Base-by-base conservation (phyloP, 2,329 filamentous ascomycete species). In the Ophiostoma sp. region DNA sequence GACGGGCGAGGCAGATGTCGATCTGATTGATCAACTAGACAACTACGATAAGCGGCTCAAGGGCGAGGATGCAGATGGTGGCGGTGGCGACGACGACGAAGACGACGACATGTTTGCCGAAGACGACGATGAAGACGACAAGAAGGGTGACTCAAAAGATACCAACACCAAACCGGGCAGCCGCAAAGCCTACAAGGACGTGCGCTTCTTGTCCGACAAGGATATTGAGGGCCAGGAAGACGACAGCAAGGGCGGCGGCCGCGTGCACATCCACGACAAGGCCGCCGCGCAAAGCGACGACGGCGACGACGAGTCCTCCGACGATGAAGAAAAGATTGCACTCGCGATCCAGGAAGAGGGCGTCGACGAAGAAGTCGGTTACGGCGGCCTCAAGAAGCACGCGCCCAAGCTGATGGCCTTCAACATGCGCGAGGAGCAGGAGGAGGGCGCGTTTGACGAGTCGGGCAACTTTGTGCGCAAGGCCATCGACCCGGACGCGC, bases 331-430 rank as follows among this genome's bases (percentile, higher is more conserved):
- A n/a, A 89, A 90, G 31, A 86, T 87, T n/a, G 89, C 92, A 67
- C 86, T 91, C 73, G 93, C 92, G 36, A 88, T 88, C 67, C 80
- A 92, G 44, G 92, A 92, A 73, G 88, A 91, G 72, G 91, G 88
- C 23, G 77, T 97, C 20, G 95, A 97, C 74, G 90, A 94, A 69
- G 95, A 99, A 78, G 84, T 99, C 6, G 95, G 95, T 1, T 90
- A 92, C 1, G 95, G 95, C 17, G 91, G 91, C 1, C 90, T 96
- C 75, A 98, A 97, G 81, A 91, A 89, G 76, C 93, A 97, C 79
- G 95, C 95, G 1, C 95, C 95, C 1, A 92, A 95, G 78, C 85
- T 99, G 6, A 95, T 98, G 79, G 94, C 94, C 2, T 99, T 99
- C 84, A 98, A 99, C 77, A 91, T 99, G 84, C 89, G 87, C 71